Evolutionary conservation across 2,329 filamentous ascomycete genomes (phyloP).

Genomic region (Penicillium concentricum): DNA sequence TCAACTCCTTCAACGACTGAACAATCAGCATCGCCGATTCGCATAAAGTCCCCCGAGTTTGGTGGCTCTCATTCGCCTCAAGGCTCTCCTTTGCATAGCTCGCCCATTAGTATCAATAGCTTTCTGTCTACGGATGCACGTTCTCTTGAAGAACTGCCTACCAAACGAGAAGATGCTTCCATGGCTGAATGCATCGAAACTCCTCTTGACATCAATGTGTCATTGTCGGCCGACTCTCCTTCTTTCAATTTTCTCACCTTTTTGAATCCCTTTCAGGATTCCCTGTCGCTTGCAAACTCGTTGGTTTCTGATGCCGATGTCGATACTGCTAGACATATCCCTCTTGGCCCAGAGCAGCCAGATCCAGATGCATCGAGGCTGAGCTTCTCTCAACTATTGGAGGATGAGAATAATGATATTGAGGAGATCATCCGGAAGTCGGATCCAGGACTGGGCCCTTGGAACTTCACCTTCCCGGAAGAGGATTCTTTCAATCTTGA

Average conservation of each 20-base stretch:
- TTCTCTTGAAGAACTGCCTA: conserved; percentile 13
- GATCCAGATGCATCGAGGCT: conserved; percentile 16
- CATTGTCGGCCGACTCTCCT: conserved; percentile 16
- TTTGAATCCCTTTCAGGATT: conserved; percentile 16
- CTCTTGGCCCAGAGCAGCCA: conserved; percentile 9
- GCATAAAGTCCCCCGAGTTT: conserved; percentile 1
- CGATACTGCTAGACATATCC: not conserved
- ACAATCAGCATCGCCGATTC: conserved; percentile 12
- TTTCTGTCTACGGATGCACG: conserved; percentile 14
- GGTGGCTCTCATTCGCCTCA: conserved; percentile 10
- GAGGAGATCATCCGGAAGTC: conserved; percentile 55
- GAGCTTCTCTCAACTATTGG: conserved; percentile 35
- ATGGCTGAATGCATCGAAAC: not conserved
- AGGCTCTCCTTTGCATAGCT: conserved; percentile 15
- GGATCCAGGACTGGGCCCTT: conserved; percentile 32
- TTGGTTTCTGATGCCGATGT: conserved; percentile 8
- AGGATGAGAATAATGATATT: conserved; percentile 48
- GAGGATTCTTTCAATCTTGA: conserved; percentile 38
- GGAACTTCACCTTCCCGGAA: conserved; percentile 40
- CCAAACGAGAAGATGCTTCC: conserved; percentile 3
- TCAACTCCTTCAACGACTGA: conserved; percentile 20
- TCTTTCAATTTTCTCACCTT: conserved; percentile 20
- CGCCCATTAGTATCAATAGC: conserved; percentile 18
- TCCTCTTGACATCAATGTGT: conserved; percentile 10
- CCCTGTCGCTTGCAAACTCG: conserved; percentile 13